Conservation (phyloP, 257 asterid genomes). For the Lycium ferocissimum region DNA sequence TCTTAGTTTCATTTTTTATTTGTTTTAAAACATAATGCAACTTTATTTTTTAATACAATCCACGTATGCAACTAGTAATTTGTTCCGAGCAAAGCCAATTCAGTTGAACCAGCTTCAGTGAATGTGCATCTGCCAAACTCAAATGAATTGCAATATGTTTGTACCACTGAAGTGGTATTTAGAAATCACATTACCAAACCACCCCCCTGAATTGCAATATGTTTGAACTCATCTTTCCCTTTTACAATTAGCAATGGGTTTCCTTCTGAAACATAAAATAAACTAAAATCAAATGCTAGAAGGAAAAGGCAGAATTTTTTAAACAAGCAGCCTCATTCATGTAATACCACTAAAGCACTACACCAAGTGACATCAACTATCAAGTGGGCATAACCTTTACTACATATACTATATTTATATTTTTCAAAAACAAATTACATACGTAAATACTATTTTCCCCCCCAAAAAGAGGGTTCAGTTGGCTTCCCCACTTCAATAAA, state of each 20-base stretch:
- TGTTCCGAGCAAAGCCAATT: background rate
- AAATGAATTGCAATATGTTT: background rate
- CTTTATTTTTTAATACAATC: conserved; percentile 10
- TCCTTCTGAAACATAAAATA: background rate
- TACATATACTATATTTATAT: background rate
- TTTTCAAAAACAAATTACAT: background rate
- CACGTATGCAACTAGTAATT: background rate
- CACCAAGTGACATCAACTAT: background rate
- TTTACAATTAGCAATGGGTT: background rate
- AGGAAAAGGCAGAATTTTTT: background rate
- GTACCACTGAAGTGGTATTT: background rate
- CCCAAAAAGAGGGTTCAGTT: background rate
- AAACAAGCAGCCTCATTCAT: background rate
- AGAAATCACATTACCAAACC: background rate
- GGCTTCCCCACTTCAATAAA: background rate
- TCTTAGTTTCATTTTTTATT: background rate
- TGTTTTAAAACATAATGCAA: background rate
- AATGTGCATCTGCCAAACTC: background rate
- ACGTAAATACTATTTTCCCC: background rate
- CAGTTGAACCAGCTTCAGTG: background rate
- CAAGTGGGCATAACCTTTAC: conserved; percentile 7
- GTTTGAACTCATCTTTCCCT: background rate
- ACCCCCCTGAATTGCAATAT: background rate
- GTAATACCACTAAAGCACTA: background rate
- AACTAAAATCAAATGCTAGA: background rate